Percentiles rank a stretch among this genome's conserved stretches.
These are phyloP conservation scores for Arthromyces matolae DNA, from an alignment of 768 basidiomycete genomes.

Conservation along the genomic window DNA sequence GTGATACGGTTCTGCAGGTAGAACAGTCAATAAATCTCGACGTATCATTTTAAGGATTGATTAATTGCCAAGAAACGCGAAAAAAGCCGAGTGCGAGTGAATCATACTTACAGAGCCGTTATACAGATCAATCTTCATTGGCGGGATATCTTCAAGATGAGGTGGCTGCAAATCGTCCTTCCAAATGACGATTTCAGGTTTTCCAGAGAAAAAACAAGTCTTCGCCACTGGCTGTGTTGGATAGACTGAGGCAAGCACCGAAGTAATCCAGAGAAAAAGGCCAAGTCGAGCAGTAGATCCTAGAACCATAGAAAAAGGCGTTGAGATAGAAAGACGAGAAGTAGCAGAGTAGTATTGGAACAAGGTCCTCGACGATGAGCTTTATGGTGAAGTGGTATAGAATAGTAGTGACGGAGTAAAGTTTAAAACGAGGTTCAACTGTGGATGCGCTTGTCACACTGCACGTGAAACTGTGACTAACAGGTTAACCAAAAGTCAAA, in stretches of 20 bases:
- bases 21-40: not conserved
- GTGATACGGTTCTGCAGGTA: conserved; percentile 34
- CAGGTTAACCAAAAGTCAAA: too few species aligned
- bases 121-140: conserved; percentile 45
- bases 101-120: conserved; percentile 32
- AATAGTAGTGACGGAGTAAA: too few species aligned
- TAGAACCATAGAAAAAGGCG: not conserved
- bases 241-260: conserved; percentile 37
- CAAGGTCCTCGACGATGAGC: too few species aligned
- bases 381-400: not conserved
- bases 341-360: not conserved
- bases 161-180: conserved; percentile 43
- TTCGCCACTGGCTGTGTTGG: conserved; percentile 46
- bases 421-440: too few species aligned
- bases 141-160: conserved; percentile 36
- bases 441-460: not conserved
- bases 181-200: conserved; percentile 44
- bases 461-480: not conserved
- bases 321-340: not conserved
- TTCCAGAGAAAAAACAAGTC: conserved; percentile 43
- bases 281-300: not conserved
- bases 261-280: conserved; percentile 1
- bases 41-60: too few species aligned
- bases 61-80: not conserved
- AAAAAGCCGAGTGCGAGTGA: not conserved